These are phyloP conservation scores for Globisporangium mamillatum DNA, from an alignment of 352 stramenopile genomes.

Conservation along the genomic window DNA sequence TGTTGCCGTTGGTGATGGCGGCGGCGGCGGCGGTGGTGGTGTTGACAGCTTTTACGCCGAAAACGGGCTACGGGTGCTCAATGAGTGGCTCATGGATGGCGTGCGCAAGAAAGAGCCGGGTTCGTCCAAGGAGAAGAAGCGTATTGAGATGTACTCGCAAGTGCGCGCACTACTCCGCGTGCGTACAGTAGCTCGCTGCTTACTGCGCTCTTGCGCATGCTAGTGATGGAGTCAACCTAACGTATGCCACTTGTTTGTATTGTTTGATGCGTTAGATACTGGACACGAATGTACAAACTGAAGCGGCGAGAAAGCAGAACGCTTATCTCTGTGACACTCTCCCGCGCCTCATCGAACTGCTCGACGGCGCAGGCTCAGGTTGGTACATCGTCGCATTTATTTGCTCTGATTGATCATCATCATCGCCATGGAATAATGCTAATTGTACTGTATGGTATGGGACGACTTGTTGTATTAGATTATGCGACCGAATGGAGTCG, in stretches of 20 bases:
- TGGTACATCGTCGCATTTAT: slow-evolving; percentile 27
- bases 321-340: slow-evolving; percentile 60
- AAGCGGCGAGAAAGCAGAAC: slow-evolving; percentile 62
- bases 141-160: slow-evolving; percentile 74
- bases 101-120: slow-evolving; percentile 32
- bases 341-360: slow-evolving; percentile 54
- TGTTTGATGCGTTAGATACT: slow-evolving; percentile 37
- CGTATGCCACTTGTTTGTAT: not conserved
- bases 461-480: slow-evolving; percentile 26
- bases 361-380: slow-evolving; percentile 51
- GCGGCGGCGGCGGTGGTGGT: not conserved
- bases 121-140: slow-evolving; percentile 58
- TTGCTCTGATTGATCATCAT: not conserved
- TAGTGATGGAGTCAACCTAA: not conserved
- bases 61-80: slow-evolving; percentile 69
- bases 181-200: slow-evolving; percentile 10
- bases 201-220: not conserved
- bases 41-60: slow-evolving; percentile 63
- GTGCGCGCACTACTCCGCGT: slow-evolving; percentile 68
- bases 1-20: not conserved
- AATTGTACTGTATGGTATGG: not conserved
- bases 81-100: slow-evolving; percentile 65
- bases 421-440: not conserved
- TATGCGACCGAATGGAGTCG: slow-evolving; percentile 70
- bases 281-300: slow-evolving; percentile 69